Evolutionary conservation across 768 basidiomycete species (phyloP), one percentile per base, ranked within the genome.

Genomic region (Lactarius pseudohatsudake): DNA sequence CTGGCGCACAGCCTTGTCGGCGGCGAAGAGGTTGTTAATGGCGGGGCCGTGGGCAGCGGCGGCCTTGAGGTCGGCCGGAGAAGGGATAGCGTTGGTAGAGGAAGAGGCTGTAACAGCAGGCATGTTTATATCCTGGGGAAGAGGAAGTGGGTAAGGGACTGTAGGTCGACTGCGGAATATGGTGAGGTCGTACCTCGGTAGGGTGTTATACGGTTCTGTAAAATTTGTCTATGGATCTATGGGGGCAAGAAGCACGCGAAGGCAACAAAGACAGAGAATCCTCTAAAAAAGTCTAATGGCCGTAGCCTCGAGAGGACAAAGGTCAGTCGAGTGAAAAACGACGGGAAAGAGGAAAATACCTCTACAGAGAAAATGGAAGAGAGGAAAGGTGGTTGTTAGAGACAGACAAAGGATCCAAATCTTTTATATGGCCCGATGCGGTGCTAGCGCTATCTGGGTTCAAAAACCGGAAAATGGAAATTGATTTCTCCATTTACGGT

Each of bases 1-100:
- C 56, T 86, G 85, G 74, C 94, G 91, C 63, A 85, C 80, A 70
- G 88, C 84, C 81, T 94, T 95, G 82, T 96, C 95, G 71, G 90
- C 81, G 71, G 84, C 86, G 74, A 96, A 93, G 71, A 96, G 88
- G 67, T 88, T 77, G 62, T 90, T 76, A 68, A 90, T 76, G 62
- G 84, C 81, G 68, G 84, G 81, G 65, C 79, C 78, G 58, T 79
- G 75, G 62, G 66, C 20, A 47, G 63, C 65, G 64, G 76, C 78
- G 65, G 88, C 85, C 81, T 92, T 92, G 79, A 92, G 86, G 66
- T 85, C 84, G 72, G 85, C 87, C 67, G 91, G 85, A 67, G 85
- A 80, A 72, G 90, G 83, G 70, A 78, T 79, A 68, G 77, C 70
- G 72, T 90, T 85, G 69, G 85, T 79, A 72, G 89, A 81, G 68